Evolutionary conservation across 2,329 filamentous ascomycete genomes (phyloP), one percentile per base, ranked within the genome.

Genomic region (Aspergillus jensenii): DNA sequence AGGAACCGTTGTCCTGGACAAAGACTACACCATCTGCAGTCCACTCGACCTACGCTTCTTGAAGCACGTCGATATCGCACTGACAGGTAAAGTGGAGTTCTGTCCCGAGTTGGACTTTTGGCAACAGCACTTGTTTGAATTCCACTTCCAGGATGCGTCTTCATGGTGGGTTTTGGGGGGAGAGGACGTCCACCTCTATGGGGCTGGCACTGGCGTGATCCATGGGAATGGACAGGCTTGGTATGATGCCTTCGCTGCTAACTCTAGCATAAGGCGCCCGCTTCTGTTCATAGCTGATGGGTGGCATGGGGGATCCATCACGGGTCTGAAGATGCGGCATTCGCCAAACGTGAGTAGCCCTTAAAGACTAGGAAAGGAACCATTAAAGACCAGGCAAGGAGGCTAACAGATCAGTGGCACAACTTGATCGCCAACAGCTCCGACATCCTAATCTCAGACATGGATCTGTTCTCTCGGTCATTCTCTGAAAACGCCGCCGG

Each of bases 91-190:
- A 17, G 79, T 89, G 21, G 76, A 82, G 56, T 90, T 90, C 73
- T 84, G 82, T 53, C 82, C 87, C 3, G 84, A 90, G 67, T 87
- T 86, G 1, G 81, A 84, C 62, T 90, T 90, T 72, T 90, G 88
- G 88, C 80, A 87, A 61, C 79, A 78, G 7, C 81, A 89, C 65
- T 78, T 81, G 41, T 90, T 89, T 78, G 81, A 82, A 54, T 85
- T 87, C 23, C 77, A 75, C 6, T 90, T 84, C 74, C 88, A 90
- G 65, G 88, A 89, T 61, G 81, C 2, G 88, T 89, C 77, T 89
- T 87, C 79, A 81, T 86, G 68, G 79, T 88, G 37, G 87, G 87
- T 41, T 31, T 31, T 9, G 27, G 27, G 27, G 4, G 87, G 87
- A 31, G 76, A 81, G 17, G 86, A 84, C 71, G 84, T 90, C 11